Percentiles rank a stretch among this genome's conserved stretches.
Conservation (phyloP, 768 basidiomycete species). For the Podaxis sp. region DNA sequence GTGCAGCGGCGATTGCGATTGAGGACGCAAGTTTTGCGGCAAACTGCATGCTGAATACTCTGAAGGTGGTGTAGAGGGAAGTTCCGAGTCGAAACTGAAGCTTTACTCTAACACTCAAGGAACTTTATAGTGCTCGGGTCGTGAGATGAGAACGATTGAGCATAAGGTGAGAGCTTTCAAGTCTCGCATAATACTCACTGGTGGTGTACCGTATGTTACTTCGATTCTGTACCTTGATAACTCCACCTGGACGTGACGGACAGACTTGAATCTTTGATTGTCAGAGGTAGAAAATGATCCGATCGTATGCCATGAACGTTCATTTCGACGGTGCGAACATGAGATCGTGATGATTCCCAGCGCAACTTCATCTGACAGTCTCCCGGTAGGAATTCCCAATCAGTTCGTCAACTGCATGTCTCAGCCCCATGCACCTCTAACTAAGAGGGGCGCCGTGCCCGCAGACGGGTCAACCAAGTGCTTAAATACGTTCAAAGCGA, state of each 20-base stretch:
- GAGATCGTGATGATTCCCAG: too few relatives aligned
- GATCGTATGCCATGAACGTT: not conserved
- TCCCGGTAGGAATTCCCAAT: too few relatives aligned
- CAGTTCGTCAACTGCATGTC: too few relatives aligned
- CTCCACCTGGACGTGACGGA: slow-evolving; percentile 2
- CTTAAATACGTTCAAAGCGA: too few relatives aligned
- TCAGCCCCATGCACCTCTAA: too few relatives aligned
- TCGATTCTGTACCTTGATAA: slow-evolving; percentile 10
- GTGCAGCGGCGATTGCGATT: slow-evolving; percentile 3
- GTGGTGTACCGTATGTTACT: not conserved
- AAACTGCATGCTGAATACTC: slow-evolving; percentile 4
- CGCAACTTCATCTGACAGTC: too few relatives aligned
- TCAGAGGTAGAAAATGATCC: not conserved
- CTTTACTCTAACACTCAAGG: not conserved
- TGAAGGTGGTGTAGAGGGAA: not conserved
- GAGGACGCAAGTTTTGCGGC: not conserved
- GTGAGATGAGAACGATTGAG: slow-evolving; percentile 3
- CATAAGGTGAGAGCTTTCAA: not conserved
- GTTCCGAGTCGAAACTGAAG: slow-evolving; percentile 6
- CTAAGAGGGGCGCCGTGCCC: too few relatives aligned
- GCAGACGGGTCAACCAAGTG: too few relatives aligned
- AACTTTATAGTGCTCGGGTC: not conserved
- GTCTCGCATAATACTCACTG: not conserved
- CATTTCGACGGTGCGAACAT: not conserved
- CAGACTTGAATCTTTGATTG: slow-evolving; percentile 5